Base-by-base conservation (phyloP, 2,329 filamentous ascomycete genomes). In the Ramularia collo-cygni region DNA sequence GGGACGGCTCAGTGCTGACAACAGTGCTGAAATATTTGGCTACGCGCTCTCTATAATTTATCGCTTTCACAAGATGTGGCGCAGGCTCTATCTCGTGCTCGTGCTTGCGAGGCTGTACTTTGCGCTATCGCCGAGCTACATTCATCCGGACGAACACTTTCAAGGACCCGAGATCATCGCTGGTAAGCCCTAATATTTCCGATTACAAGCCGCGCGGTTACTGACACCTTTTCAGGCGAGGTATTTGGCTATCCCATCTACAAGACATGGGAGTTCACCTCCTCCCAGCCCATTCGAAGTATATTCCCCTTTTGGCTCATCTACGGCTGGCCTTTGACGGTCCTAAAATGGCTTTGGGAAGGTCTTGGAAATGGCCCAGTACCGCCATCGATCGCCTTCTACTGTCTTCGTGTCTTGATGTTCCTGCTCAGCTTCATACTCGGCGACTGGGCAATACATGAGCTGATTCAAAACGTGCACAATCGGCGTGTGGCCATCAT, bases 61-160 rank as follows among this genome's bases (percentile, higher is more conserved):
- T 24, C 21, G 21, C 19, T 29, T 21, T 35, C 27, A 26, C 42
- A 53, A 24, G 21, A 95, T 95, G 90, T 95, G 87, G 88, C 80
- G 89, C 72, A 81, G 89, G 65, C 77, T 81, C 48, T 95, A 95
- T 67, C 72, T 96, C 48, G 38, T 28, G 30, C 74, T 98, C 55
- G 74, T 94, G 57, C 71, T 92, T 53, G 78, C 95, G 57, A 83
- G 92, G 64, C 75, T 96, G 59, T 96, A 90, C 76, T 90, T 96
- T 63, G 90, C 92, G 45, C 70, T 96, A 50, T 89, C 84, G 48
- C 85, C 92, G 43, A 96, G 90, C 72, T 98, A 98, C 65, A 77
- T 98, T 33, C 92, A 98, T 64, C 92, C 92, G 4, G 92, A 98
- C 69, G 92, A 98, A 74, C 92, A 96, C 71, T 98, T 98, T 59